Conservation (phyloP, 2,329 filamentous ascomycete species). For the Phoma sp. region DNA sequence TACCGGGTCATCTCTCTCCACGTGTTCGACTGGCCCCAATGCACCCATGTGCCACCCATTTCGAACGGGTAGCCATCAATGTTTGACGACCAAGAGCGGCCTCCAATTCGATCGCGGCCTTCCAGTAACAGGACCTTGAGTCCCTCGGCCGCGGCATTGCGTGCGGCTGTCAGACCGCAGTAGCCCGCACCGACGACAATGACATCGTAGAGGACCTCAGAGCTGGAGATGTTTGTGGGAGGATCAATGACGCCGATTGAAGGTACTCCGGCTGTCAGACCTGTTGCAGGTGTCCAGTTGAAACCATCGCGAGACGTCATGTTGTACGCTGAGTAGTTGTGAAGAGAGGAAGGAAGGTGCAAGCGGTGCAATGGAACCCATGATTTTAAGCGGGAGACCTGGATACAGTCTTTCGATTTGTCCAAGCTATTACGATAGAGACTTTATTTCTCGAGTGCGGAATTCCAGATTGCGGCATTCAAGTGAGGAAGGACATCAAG, state of each 20-base stretch:
- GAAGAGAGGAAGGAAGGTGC: not conserved
- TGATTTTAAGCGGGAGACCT: not conserved
- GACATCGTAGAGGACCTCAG: slow-evolving; percentile 26
- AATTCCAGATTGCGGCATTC: not conserved
- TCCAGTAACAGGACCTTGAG: slow-evolving; percentile 45
- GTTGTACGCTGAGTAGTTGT: not conserved
- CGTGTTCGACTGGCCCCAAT: slow-evolving; percentile 28
- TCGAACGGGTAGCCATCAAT: slow-evolving; percentile 45
- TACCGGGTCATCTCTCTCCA: slow-evolving; percentile 55
- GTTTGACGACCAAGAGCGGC: slow-evolving; percentile 50
- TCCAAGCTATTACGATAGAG: not conserved
- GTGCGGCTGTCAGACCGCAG: slow-evolving; percentile 32
- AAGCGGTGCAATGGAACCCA: not conserved
- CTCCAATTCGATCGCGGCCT: slow-evolving; percentile 52
- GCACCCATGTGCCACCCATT: slow-evolving; percentile 53
- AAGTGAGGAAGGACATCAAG: slow-evolving; percentile 1
- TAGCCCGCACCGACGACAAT: slow-evolving; percentile 35
- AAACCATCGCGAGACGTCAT: slow-evolving; percentile 33
- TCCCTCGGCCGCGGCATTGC: slow-evolving; percentile 27
- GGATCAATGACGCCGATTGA: slow-evolving; percentile 27
- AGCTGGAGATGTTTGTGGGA: slow-evolving; percentile 19
- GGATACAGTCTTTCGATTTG: not conserved
- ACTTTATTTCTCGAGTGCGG: not conserved
- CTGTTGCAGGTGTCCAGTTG: slow-evolving; percentile 25
- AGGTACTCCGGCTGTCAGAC: slow-evolving; percentile 27